Evolutionary conservation across 495 filamentous ascomycete genomes (phyloP).

Genomic region (Aspergillus ostianus): DNA sequence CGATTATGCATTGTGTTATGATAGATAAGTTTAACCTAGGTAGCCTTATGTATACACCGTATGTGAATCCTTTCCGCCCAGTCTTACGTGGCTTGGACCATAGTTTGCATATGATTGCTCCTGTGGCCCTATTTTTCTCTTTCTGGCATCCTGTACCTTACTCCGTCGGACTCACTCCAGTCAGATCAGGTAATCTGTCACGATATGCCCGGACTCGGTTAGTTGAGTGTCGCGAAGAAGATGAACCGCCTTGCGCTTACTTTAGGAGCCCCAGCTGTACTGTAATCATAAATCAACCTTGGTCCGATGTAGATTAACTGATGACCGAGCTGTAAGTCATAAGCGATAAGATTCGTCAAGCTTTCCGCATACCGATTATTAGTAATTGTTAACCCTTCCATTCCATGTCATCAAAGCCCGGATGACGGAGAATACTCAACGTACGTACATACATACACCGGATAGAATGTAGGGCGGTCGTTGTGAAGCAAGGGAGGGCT

Average conservation of each 20-base stretch:
- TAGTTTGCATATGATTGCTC: too few species aligned
- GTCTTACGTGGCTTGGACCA: too few species aligned
- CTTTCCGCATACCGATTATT: conserved; percentile 10
- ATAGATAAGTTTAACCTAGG: too few species aligned
- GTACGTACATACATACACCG: background rate
- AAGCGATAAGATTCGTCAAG: conserved; percentile 20
- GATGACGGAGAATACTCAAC: background rate
- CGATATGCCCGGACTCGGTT: background rate
- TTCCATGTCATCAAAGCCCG: background rate
- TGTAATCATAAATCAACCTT: background rate
- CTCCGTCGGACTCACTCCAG: background rate
- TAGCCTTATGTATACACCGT: too few species aligned
- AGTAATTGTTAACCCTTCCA: background rate
- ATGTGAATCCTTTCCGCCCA: too few species aligned
- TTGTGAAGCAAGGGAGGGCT: background rate
- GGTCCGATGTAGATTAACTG: background rate
- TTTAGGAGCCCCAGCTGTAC: too few species aligned
- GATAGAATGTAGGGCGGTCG: background rate
- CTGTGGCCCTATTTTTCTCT: too few species aligned
- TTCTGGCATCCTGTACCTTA: too few species aligned
- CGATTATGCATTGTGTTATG: background rate
- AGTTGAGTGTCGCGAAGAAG: background rate
- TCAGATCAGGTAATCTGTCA: background rate
- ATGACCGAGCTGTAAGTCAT: conserved; percentile 1
- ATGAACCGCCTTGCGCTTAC: background rate